Base-by-base conservation (phyloP, 176 grass and related monocot genomes). In the Zea mays region DNA sequence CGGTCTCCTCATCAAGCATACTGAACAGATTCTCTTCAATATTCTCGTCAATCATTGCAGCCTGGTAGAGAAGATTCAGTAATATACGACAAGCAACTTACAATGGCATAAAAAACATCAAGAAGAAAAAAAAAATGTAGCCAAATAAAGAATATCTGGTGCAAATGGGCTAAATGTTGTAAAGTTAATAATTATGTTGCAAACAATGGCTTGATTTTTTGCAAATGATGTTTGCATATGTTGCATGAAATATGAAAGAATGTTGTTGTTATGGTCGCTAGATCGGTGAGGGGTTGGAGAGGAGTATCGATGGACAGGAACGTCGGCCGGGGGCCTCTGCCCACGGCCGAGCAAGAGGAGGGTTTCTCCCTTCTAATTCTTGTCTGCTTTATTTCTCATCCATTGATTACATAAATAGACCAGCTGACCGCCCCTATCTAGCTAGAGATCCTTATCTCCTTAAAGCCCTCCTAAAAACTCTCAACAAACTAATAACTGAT, bases 1-100 rank as follows among this genome's bases (percentile, higher is more conserved):
- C 96, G 60, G 92, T 99, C 92, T 99, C 92, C 49, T 94, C 96
- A 83, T 99, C 92, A 83, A 99, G 96, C 92, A 95, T 88, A 57
- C 81, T 89, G 87, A 99, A 99, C 21, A 95, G 81, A 81, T 94
- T 89, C 84, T 93, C 96, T 90, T 99, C 92, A 14, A 95, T 99
- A 51, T 92, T 99, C 71, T 88, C 85, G 44, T 89, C 75, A 34
- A 93, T 85, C 83, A 99, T 92, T 54, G 85, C 81, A 94, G 72
- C 74, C 91, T 98, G 89, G 70, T 7, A 91, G 34, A 93, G 44
- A 71, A 83, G 44, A 84, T 65, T 43, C 17, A 77, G 72, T 5
- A 1, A 75, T 21, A 76, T 81, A 65, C 75, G 72, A 74, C 8
- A 13, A 74, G 2, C 2, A 13, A 72, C 50, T 21, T 46, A 49